Percentiles rank a stretch among this genome's conserved stretches.
Conservation (phyloP, 164 flowering plant genomes). For the Platanus orientalis region DNA sequence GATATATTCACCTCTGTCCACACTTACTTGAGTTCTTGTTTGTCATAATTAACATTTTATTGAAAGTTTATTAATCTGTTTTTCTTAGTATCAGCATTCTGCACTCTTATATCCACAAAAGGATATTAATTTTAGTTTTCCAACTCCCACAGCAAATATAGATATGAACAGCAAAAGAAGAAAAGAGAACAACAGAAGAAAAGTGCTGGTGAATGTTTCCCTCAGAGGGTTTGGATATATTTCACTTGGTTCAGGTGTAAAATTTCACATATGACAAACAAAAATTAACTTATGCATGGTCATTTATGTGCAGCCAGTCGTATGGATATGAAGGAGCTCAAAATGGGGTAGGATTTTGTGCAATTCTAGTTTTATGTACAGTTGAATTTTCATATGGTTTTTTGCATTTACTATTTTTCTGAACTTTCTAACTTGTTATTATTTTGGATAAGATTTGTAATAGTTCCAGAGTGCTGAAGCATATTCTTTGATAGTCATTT, state of each 20-base stretch:
- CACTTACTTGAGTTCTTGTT: neutral
- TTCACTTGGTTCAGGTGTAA: conserved; percentile 5
- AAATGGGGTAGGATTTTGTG: conserved; percentile 70
- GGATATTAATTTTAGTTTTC: conserved; percentile 8
- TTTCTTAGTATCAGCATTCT: neutral
- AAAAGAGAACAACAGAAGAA: conserved; percentile 88
- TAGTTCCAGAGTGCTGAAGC: too few species aligned
- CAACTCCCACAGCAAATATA: conserved; percentile 60
- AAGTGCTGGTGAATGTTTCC: conserved; percentile 50
- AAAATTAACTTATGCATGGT: conserved; percentile 18
- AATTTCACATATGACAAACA: neutral
- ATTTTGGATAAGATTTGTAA: too few species aligned
- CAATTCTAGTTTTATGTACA: neutral
- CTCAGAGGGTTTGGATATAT: conserved; percentile 16
- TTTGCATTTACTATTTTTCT: neutral
- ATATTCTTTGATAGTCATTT: too few species aligned
- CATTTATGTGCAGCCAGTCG: conserved; percentile 63
- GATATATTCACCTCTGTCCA: neutral
- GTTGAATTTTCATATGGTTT: neutral
- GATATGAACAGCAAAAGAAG: conserved; percentile 81
- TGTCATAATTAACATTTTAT: neutral
- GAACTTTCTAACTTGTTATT: too few species aligned
- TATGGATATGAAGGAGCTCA: conserved; percentile 89
- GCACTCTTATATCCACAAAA: neutral
- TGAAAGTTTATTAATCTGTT: neutral